These are phyloP conservation scores for Neurospora sp. DNA, from an alignment of 495 filamentous ascomycete species.

Conservation along the genomic window DNA sequence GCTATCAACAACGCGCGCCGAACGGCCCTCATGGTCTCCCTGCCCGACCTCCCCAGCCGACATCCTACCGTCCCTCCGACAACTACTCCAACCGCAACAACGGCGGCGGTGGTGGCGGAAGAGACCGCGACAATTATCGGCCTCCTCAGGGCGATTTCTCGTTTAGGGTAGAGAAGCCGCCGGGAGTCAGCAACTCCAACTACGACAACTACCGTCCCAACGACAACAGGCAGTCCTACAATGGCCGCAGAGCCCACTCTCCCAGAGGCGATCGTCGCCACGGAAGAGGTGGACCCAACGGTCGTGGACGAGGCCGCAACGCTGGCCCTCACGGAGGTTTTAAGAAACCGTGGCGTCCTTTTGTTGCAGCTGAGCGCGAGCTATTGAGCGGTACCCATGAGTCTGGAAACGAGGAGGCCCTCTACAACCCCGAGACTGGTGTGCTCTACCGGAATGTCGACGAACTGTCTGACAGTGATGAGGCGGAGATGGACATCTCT, in stretches of 20 bases:
- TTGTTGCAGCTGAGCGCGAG: slow-evolving; percentile 28
- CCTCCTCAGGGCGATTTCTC: slow-evolving; percentile 37
- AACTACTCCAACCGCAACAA: background rate
- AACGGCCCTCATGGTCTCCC: slow-evolving; percentile 1
- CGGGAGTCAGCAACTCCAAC: slow-evolving; percentile 21
- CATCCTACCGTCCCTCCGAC: background rate
- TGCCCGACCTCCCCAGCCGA: background rate
- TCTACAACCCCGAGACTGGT: slow-evolving; percentile 25
- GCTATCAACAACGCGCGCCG: background rate
- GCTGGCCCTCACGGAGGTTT: background rate
- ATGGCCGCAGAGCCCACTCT: background rate
- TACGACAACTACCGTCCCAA: slow-evolving; percentile 14
- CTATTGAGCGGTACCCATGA: slow-evolving; percentile 26
- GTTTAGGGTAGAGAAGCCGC: slow-evolving; percentile 32
- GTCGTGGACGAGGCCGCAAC: background rate
- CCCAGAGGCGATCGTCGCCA: slow-evolving; percentile 1
- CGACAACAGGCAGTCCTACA: background rate
- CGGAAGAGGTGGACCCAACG: background rate
- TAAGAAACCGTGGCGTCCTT: slow-evolving; percentile 9
- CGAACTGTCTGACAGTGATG: slow-evolving; percentile 63
- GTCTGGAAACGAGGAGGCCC: slow-evolving; percentile 21
- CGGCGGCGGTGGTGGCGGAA: slow-evolving; percentile 1
- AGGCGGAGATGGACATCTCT: slow-evolving; percentile 56
- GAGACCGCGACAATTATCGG: slow-evolving; percentile 12
- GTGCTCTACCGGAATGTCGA: slow-evolving; percentile 39